Base-by-base conservation (phyloP, 1,139 yeast species). In the Geotrichum bryndzae region DNA sequence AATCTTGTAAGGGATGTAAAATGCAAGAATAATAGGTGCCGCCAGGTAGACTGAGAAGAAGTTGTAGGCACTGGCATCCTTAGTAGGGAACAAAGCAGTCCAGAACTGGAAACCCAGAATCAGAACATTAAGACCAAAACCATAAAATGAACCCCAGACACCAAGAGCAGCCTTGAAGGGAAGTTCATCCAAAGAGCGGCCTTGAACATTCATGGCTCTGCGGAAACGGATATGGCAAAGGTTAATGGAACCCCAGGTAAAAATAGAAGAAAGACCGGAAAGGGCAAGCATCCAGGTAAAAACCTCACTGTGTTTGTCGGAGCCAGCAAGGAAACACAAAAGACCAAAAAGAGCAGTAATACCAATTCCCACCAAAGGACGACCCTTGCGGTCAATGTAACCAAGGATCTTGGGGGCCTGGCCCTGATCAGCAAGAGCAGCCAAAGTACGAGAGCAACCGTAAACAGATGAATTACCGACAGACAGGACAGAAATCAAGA, bases 221-320 rank as follows among this genome's bases (percentile, higher is more conserved):
- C 97, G 85, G 77, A 90, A 89, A 73, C 96, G 82, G 64, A 90
- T 78, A 68, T 86, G 96, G 68, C 90, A 85, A 61, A 87, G 71
- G 71, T 87, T 84, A 69, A 90, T 88, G 22, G 92, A 84, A 51
- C 84, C 84, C 96, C 96, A 90, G 6, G 95, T 88, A 74, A 90
- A 89, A 63, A 90, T 79, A 1, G 96, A 86, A 54, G 95, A 87
- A 66, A 90, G 82, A 63, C 96, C 95, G 18, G 96, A 87, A 57
- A 91, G 78, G 29, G 96, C 89, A 72, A 89, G 78, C 70, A 90
- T 78, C 96, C 97, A 90, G 67, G 78, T 79, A 74, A 90, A 90
- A 15, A 90, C 89, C 45, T 79, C 81, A 65, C 82, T 84, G 73
- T 88, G 84, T 27, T 80, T 74, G 57, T 87, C 82, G 46, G 95